Conservation (phyloP, 2,329 filamentous ascomycete species). For the Fusarium ramigenum region DNA sequence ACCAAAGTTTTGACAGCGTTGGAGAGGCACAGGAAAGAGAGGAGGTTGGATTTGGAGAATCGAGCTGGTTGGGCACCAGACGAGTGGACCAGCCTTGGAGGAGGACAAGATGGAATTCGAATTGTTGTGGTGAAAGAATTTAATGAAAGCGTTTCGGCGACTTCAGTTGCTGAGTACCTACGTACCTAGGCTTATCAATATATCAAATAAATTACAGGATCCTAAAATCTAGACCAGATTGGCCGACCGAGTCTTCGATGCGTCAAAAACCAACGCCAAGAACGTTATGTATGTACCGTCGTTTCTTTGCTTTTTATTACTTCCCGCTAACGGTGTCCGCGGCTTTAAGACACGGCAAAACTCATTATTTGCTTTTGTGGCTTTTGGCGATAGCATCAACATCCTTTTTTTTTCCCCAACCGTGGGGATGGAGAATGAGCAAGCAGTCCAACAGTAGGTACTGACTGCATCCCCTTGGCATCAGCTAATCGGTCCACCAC, state of each 20-base stretch:
- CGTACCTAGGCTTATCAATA: not conserved
- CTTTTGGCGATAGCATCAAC: not conserved
- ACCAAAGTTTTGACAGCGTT: slow-evolving; percentile 26
- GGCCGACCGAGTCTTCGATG: slow-evolving; percentile 12
- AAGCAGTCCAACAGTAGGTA: not conserved
- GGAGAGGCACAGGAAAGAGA: slow-evolving; percentile 8
- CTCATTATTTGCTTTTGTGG: not conserved
- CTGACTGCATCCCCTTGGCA: slow-evolving; percentile 18
- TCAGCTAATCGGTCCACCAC: slow-evolving; percentile 32
- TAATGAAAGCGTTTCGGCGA: not conserved
- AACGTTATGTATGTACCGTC: not conserved
- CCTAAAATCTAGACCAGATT: not conserved
- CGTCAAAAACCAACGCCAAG: not conserved
- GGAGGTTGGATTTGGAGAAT: slow-evolving; percentile 15
- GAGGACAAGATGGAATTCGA: not conserved
- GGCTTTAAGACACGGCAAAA: not conserved
- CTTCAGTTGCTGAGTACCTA: not conserved
- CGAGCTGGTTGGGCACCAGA: slow-evolving; percentile 23
- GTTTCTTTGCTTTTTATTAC: slow-evolving; percentile 12
- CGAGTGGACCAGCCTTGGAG: slow-evolving; percentile 4
- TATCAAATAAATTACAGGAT: not conserved
- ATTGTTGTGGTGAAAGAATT: not conserved
- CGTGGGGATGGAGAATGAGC: not conserved
- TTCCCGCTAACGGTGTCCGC: not conserved
- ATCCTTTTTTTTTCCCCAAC: not conserved